Base-by-base conservation (phyloP, 2,329 filamentous ascomycete species). In the Blastomyces silverae region DNA sequence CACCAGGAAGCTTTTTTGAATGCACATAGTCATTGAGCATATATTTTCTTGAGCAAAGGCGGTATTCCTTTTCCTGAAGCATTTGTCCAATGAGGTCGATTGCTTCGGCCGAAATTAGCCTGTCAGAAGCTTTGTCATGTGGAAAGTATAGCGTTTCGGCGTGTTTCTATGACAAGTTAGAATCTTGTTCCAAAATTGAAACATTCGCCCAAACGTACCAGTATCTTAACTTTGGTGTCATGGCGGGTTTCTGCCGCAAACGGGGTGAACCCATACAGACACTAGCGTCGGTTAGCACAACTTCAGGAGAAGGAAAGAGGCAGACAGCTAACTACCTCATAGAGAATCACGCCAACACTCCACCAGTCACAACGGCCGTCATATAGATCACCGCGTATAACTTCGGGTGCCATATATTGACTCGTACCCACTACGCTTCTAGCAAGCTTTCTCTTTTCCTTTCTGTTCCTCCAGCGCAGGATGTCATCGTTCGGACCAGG, bases 361-460 rank as follows among this genome's bases (percentile, higher is more conserved):
- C 90, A 97, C 91, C 85, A 97, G 77, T 97, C 93, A 77, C 93
- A 97, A 72, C 93, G 84, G 39, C 90, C 93, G 77, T 97, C 94
- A 75, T 97, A 97, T 48, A 83, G 79, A 60, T 91, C 84, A 37
- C 92, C 91, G 69, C 84, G 82, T 65, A 97, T 88, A 22, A 97
- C 90, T 79, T 97, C 94, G 1, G 93, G 93, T 0, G 94, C 93
- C 94, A 97, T 97, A 79, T 97, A 97, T 74, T 97, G 93, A 74
- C 92, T 96, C 2, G 94, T 97, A 2, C 93, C 93, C 13, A 97
- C 93, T 0, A 96, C 87, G 57, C 92, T 96, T 69, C 87, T 85
- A 1, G 93, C 93, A 44, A 91, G 83, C 44, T 85, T 84, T 50
- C 91, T 86, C 69, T 87, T 88, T 34, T 89, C 84, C 67, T 82